These are phyloP conservation scores for Cynanchum wilfordii DNA, from an alignment of 257 asterid genomes.

Conservation along the genomic window DNA sequence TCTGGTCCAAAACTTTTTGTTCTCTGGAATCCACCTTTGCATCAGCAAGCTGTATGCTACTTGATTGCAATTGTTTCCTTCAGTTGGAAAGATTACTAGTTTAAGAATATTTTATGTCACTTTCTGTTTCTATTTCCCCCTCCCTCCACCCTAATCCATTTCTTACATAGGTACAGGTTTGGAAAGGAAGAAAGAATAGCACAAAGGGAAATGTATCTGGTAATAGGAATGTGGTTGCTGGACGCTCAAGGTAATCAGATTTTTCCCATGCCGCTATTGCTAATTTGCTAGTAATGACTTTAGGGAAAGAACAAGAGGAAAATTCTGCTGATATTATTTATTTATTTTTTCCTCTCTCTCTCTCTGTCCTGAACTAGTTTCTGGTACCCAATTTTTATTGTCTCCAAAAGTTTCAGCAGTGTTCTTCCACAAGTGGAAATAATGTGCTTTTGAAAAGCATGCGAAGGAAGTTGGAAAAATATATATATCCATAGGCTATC, in stretches of 20 bases:
- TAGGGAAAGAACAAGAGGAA: not conserved
- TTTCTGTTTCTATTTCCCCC: slow-evolving; percentile 1
- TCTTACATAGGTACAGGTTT: slow-evolving; percentile 37
- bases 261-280: slow-evolving; percentile 4
- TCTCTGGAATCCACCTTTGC: slow-evolving; percentile 93
- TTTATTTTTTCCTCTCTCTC: too few relatives aligned
- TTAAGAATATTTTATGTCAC: not conserved
- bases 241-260: slow-evolving; percentile 69
- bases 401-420: not conserved
- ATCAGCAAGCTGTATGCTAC: slow-evolving; percentile 60
- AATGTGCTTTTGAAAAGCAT: not conserved
- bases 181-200: slow-evolving; percentile 41
- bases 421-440: not conserved
- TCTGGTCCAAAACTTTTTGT: slow-evolving; percentile 74
- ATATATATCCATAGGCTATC: not conserved
- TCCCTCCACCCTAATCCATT: slow-evolving; percentile 1
- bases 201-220: slow-evolving; percentile 32
- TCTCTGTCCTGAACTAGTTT: not conserved
- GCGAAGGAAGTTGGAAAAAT: not conserved
- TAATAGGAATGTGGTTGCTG: slow-evolving; percentile 45
- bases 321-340: not conserved
- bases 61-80: slow-evolving; percentile 11
- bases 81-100: not conserved
- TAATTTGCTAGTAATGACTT: not conserved
- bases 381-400: not conserved